These are phyloP conservation scores for Beverwykella pulmonaria DNA, from an alignment of 495 filamentous ascomycete genomes.

Conservation along the genomic window DNA sequence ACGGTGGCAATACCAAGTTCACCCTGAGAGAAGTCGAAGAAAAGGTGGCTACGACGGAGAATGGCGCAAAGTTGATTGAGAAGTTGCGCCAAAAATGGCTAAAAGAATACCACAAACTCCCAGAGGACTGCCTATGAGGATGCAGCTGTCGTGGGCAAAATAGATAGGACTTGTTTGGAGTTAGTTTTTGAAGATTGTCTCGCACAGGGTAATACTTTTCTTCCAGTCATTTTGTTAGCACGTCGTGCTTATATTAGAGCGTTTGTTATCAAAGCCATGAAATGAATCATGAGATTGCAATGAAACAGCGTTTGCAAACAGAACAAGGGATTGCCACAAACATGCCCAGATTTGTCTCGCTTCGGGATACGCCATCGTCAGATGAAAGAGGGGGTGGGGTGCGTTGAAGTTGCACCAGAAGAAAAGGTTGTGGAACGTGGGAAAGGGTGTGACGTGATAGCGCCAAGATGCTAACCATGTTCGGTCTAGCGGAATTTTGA, in stretches of 20 bases:
- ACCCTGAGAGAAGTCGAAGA: slow-evolving; percentile 4
- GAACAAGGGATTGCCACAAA: too few species aligned
- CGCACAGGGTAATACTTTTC: not conserved
- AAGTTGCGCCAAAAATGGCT: slow-evolving; percentile 13
- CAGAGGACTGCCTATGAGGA: not conserved
- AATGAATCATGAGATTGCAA: too few species aligned
- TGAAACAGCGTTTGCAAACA: too few species aligned
- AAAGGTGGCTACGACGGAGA: not conserved
- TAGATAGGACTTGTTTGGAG: not conserved
- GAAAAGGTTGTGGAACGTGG: not conserved
- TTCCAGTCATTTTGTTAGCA: not conserved
- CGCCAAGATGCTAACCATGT: not conserved
- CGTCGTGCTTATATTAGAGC: too few species aligned
- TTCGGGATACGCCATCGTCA: not conserved
- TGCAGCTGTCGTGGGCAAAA: not conserved
- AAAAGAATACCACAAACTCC: not conserved
- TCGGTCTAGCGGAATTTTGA: not conserved
- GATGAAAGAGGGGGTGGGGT: not conserved
- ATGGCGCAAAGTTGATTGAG: slow-evolving; percentile 8
- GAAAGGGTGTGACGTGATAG: not conserved
- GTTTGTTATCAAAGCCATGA: too few species aligned
- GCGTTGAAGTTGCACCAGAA: not conserved
- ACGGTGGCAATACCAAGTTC: slow-evolving; percentile 10
- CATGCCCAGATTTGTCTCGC: too few species aligned
- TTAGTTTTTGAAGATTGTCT: not conserved